phyloP scores from a whole-genome alignment of 495 filamentous ascomycete genomes.

The Aspergillus homomorphus region DNA sequence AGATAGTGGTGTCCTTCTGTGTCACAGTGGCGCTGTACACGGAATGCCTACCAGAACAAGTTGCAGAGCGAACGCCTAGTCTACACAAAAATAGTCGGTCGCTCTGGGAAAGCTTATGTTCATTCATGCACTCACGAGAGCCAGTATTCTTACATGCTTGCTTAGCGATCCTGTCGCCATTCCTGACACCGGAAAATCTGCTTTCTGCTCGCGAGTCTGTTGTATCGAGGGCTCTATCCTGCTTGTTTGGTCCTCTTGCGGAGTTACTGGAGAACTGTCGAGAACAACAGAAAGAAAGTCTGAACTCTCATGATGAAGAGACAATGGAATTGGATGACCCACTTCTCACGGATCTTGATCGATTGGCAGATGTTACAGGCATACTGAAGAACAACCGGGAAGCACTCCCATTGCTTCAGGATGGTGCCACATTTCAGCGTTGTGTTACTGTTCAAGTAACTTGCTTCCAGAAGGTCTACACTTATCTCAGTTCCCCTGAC shows the following conservation, averaged over 20 bases:
- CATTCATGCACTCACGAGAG: constrained; percentile 31
- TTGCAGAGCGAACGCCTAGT: constrained; percentile 24
- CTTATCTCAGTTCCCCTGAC: constrained; percentile 27
- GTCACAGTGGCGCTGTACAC: constrained; percentile 33
- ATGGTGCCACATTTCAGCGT: constrained; percentile 34
- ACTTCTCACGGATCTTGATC: constrained; percentile 56
- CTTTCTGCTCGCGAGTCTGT: constrained; percentile 13
- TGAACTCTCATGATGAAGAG: constrained; percentile 40
- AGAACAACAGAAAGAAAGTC: constrained; percentile 24
- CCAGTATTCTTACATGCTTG: constrained; percentile 29
- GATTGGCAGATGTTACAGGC: constrained; percentile 18
- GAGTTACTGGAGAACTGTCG: constrained; percentile 44
- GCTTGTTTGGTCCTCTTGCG: constrained; percentile 30
- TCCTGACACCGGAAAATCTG: constrained; percentile 26
- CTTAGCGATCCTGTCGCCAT: constrained; percentile 32
- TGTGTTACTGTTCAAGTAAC: constrained; percentile 38
- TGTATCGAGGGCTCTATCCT: constrained; percentile 21
- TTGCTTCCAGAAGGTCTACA: constrained; percentile 27
- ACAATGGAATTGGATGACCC: constrained; percentile 78
- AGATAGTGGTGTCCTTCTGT: constrained; percentile 47
- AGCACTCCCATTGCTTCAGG: constrained; percentile 26
- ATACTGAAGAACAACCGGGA: constrained; percentile 35
- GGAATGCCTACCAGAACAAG: constrained; percentile 33
- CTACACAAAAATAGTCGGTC: constrained; percentile 30
- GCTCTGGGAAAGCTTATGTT: constrained; percentile 38